phyloP scores from a whole-genome alignment of 441 rosid species.

The Gossypium laxum region DNA sequence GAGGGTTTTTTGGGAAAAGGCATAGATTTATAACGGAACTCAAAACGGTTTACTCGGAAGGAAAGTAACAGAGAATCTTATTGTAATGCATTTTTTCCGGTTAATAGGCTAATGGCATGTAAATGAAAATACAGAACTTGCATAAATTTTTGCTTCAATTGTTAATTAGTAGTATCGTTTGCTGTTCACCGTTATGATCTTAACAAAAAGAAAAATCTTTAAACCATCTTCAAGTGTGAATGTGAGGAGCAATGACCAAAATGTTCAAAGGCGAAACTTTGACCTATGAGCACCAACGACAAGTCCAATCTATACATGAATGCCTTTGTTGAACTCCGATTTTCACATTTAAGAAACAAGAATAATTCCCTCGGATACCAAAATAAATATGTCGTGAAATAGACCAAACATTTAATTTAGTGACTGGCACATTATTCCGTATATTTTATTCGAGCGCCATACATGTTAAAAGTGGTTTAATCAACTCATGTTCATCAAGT shows the following conservation, averaged over 20 bases:
- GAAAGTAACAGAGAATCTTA: no score
- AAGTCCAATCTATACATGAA: background rate
- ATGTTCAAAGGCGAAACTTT: background rate
- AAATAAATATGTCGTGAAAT: no score
- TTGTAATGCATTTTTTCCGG: no score
- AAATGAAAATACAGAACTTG: no score
- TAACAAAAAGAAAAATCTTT: no score
- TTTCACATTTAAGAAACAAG: background rate
- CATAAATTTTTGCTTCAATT: background rate
- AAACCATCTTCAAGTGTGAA: no score
- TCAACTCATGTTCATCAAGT: slow-evolving; percentile 10
- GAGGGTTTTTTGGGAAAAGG: no score
- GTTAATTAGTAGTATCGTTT: background rate
- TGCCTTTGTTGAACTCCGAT: background rate
- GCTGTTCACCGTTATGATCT: background rate
- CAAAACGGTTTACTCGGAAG: no score
- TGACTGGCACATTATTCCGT: background rate
- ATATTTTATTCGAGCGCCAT: background rate
- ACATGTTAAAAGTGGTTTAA: slow-evolving; percentile 2
- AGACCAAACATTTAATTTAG: background rate
- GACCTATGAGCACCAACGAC: background rate
- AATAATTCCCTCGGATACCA: no score
- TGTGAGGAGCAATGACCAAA: no score
- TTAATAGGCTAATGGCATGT: no score
- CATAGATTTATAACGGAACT: no score